phyloP scores from a whole-genome alignment of 2,329 filamentous ascomycete genomes.

The Penicillium expansum region DNA sequence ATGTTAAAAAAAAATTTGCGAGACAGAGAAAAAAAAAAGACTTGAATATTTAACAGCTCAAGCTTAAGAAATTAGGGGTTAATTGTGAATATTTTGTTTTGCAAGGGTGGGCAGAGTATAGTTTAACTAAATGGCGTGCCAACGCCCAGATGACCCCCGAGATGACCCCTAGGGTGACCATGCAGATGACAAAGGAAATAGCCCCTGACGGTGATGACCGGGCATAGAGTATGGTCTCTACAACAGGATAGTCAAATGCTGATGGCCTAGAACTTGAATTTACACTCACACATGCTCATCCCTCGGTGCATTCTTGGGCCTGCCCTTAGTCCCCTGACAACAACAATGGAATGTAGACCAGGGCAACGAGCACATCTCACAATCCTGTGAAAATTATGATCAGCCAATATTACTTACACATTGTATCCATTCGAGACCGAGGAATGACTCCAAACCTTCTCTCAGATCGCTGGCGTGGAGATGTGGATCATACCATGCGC shows the following conservation, averaged over 20 bases:
- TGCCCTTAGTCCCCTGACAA: slow-evolving; percentile 22
- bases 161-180: not conserved
- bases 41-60: not conserved
- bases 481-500: slow-evolving; percentile 20
- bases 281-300: not conserved
- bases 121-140: not conserved
- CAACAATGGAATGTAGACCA: slow-evolving; percentile 21
- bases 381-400: slow-evolving; percentile 11
- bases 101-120: not conserved
- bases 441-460: not conserved
- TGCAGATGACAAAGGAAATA: slow-evolving; percentile 5
- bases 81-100: not conserved
- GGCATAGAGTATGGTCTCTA: not conserved
- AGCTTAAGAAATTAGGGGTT: not conserved
- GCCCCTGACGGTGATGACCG: not conserved
- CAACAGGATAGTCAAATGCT: not conserved
- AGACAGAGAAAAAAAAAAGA: not conserved
- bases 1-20: not conserved
- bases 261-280: slow-evolving; percentile 5
- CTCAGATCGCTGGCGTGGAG: slow-evolving; percentile 12
- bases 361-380: not conserved
- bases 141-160: not conserved
- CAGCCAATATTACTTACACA: not conserved
- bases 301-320: slow-evolving; percentile 20
- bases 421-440: not conserved